Base-by-base conservation (phyloP, 148 eudicot genomes). In the Chenopodium album region DNA sequence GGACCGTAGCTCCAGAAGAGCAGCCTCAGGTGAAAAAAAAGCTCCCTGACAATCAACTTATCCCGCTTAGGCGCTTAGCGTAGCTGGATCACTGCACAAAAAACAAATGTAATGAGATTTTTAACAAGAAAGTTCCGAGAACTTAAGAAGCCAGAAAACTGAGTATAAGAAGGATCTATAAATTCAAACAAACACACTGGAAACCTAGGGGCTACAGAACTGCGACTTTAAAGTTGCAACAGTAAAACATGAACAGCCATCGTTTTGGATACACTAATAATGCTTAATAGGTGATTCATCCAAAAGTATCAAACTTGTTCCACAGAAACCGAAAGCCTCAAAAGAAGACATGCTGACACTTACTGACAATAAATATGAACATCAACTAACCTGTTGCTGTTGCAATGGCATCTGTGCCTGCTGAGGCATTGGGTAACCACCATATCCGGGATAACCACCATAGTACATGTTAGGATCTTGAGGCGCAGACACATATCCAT, bases 381-480 rank as follows among this genome's bases (percentile, higher is more conserved):
- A 41, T 56, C 80, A 73, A 75, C 88, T 89, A 91, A 90, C 89
- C 75, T 85, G 93, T 71, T 82, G 93, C 71, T 82, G 91, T 80
- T 86, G 87, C 7, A 76, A 78, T 46, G 86, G 90, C 83, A 87
- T 88, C 85, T 90, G 92, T 60, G 85, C 89, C 71, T 85, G 92
- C 74, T 85, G 93, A 76, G 89, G 92, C 74, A 84, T 92, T 14
- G 94, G 85, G 65, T 94, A 96, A 82, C 90, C 92, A 23, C 87
- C 92, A 84, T 96, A 96, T 47, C 94, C 99, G 26, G 97, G 89
- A 73, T 94, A 96, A 72, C 91, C 89, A 59, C 92, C 94, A 83
- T 94, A 91, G 75, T 94, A 96, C 89, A 92, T 67, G 83, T 87
- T 91, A 22, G 97, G 99, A 81, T 91, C 95, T 81, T 92, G 98